Percentiles rank a stretch among this genome's conserved stretches.
These are phyloP conservation scores for Micractinium sp. DNA, from an alignment of 139 green algal genomes.

Conservation along the genomic window DNA sequence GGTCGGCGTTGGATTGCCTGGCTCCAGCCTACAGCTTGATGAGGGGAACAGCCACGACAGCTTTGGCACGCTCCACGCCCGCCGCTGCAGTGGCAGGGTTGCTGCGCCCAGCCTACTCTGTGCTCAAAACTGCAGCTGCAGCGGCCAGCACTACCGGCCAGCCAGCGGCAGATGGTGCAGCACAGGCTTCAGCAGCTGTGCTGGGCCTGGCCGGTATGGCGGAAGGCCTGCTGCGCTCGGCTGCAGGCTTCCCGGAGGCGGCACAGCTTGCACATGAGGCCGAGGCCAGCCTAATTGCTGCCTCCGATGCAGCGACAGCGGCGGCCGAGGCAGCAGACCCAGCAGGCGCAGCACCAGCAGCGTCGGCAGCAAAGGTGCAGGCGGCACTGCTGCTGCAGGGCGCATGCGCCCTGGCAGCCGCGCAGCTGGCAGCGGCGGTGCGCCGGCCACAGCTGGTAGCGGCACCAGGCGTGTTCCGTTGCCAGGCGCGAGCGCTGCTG, in stretches of 20 bases:
- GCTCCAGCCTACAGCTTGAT: constrained; percentile 6
- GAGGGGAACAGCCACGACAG: neutral
- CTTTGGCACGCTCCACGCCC: neutral
- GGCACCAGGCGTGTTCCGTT: neutral
- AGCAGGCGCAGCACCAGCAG: neutral
- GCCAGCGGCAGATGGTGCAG: neutral
- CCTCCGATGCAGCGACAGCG: neutral
- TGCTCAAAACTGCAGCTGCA: neutral
- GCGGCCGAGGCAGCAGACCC: neutral
- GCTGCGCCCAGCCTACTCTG: neutral
- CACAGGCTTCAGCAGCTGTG: neutral
- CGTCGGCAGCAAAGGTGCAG: neutral
- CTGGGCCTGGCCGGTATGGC: constrained; percentile 4
- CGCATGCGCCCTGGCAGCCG: constrained; percentile 16
- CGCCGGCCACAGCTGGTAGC: neutral
- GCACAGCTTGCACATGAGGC: neutral
- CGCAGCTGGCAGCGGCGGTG: constrained; percentile 15
- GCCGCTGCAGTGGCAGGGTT: neutral
- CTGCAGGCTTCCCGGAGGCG: neutral
- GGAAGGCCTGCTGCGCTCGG: constrained; percentile 12
- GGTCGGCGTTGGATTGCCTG: neutral
- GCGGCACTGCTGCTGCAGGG: neutral
- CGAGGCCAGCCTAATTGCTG: neutral
- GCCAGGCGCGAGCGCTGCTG: constrained; percentile 7
- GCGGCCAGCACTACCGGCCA: neutral